These are phyloP conservation scores for Xylaria venustula DNA, from an alignment of 495 filamentous ascomycete genomes.

Conservation along the genomic window DNA sequence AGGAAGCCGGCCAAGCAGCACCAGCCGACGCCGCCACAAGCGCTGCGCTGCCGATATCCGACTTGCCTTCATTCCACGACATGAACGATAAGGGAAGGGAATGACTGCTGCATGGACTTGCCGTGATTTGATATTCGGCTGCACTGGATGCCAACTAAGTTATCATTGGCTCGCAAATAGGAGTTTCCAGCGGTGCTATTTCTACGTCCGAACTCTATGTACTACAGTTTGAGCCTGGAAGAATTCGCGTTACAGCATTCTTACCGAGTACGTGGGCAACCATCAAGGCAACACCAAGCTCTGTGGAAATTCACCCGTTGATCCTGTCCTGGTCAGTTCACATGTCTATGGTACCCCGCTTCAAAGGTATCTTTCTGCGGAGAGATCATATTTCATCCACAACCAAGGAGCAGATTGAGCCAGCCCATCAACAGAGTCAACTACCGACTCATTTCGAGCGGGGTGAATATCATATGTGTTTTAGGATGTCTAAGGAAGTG, in stretches of 20 bases:
- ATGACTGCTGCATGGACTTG: slow-evolving; percentile 18
- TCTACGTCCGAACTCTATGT: background rate
- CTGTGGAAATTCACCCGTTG: no score
- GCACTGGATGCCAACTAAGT: background rate
- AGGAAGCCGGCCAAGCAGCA: slow-evolving; percentile 25
- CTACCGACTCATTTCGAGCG: no score
- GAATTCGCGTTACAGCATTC: background rate
- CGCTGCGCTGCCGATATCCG: slow-evolving; percentile 22
- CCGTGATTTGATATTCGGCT: background rate
- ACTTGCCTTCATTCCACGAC: slow-evolving; percentile 26
- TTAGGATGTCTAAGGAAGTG: no score
- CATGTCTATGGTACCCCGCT: no score
- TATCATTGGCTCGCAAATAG: background rate
- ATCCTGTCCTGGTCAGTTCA: no score
- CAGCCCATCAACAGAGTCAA: no score
- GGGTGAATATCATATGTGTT: no score
- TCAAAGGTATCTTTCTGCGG: no score
- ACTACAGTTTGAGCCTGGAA: background rate
- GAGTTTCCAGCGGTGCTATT: background rate
- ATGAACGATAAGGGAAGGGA: slow-evolving; percentile 21
- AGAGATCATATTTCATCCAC: no score
- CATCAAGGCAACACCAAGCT: background rate
- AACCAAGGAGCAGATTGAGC: no score
- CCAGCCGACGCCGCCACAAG: slow-evolving; percentile 23
- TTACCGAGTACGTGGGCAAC: background rate